These are phyloP conservation scores for Wallacemonas sp. DNA, from an alignment of 208 protist species.

Conservation along the genomic window DNA sequence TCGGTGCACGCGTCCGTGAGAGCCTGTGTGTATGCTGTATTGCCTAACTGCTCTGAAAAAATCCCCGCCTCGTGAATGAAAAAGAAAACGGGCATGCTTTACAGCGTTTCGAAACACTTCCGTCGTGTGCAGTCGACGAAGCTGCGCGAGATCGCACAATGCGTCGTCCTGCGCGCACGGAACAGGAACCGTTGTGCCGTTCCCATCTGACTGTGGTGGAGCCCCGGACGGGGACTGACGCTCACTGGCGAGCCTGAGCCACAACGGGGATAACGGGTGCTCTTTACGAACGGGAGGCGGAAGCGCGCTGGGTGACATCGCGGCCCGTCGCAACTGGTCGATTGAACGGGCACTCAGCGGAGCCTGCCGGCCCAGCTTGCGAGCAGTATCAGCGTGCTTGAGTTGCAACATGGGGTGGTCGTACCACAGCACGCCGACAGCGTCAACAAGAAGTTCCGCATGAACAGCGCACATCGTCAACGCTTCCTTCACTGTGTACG, in stretches of 20 bases:
- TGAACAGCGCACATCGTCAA: slow-evolving; percentile 77
- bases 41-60: slow-evolving; percentile 58
- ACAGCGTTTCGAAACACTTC: slow-evolving; percentile 39
- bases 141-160: slow-evolving; percentile 57
- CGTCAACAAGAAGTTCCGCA: slow-evolving; percentile 79
- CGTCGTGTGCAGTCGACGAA: slow-evolving; percentile 50
- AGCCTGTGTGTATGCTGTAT: slow-evolving; percentile 45
- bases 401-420: slow-evolving; percentile 67
- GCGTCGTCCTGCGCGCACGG: slow-evolving; percentile 46
- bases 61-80: slow-evolving; percentile 36
- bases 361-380: slow-evolving; percentile 71
- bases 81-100: slow-evolving; percentile 36
- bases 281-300: slow-evolving; percentile 83
- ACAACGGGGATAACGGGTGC: slow-evolving; percentile 39
- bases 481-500: slow-evolving; percentile 56
- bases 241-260: slow-evolving; percentile 39
- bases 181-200: too few relatives aligned
- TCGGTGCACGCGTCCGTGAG: slow-evolving; percentile 64
- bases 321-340: slow-evolving; percentile 12
- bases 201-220: too few relatives aligned
- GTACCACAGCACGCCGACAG: slow-evolving; percentile 67
- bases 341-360: slow-evolving; percentile 17
- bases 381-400: slow-evolving; percentile 71
- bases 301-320: neutral
- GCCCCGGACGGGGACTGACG: neutral